These are phyloP conservation scores for Drechslerella coelobrocha DNA, from an alignment of 2,329 filamentous ascomycete genomes.

Conservation along the genomic window DNA sequence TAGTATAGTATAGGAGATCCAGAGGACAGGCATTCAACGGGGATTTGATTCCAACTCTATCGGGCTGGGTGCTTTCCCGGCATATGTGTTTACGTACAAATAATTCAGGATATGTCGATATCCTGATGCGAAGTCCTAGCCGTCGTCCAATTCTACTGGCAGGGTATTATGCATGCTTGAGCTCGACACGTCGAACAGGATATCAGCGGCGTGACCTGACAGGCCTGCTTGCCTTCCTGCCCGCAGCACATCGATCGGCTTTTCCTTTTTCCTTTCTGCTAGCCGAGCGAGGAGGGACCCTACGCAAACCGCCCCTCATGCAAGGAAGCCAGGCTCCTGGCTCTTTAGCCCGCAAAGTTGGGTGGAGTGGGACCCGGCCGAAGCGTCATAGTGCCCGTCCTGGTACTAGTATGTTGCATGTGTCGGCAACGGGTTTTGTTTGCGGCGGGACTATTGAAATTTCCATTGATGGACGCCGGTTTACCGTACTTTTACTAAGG, in stretches of 20 bases:
- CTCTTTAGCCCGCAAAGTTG: neutral
- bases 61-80: neutral
- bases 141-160: slow-evolving; percentile 1
- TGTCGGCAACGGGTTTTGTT: neutral
- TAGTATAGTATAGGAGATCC: too few relatives aligned
- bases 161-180: neutral
- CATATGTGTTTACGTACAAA: neutral
- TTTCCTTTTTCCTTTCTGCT: slow-evolving; percentile 6
- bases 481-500: neutral
- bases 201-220: slow-evolving; percentile 1
- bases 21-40: too few relatives aligned
- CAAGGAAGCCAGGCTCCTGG: neutral
- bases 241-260: neutral
- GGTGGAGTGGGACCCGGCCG: neutral
- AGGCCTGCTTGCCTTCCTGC: neutral
- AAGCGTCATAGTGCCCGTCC: neutral
- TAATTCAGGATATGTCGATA: neutral
- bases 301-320: neutral
- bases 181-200: slow-evolving; percentile 6
- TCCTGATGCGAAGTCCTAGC: neutral
- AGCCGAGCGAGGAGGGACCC: neutral
- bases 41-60: too few relatives aligned
- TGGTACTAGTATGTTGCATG: slow-evolving; percentile 1
- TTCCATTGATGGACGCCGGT: neutral
- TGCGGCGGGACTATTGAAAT: neutral